Base-by-base conservation (phyloP, 2,329 filamentous ascomycete species). In the Claviceps pazoutovae region DNA sequence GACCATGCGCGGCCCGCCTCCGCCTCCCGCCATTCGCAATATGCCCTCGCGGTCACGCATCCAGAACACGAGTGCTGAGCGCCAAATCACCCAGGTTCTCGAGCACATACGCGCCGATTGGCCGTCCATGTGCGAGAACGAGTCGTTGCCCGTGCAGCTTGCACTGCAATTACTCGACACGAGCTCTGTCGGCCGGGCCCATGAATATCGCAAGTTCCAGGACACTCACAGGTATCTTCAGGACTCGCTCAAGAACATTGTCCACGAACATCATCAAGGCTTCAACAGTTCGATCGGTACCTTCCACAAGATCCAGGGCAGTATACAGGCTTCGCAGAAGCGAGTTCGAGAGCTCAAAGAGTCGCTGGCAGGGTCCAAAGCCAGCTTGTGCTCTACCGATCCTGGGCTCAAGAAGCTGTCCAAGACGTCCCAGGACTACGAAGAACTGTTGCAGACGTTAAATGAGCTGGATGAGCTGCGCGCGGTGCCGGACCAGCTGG, bases 211-310 rank as follows among this genome's bases (percentile, higher is more conserved):
- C 55, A 83, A 88, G 58, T 98, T 98, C 65, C 78, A 86, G 62
- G 75, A 84, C 58, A 89, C 88, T 46, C 88, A 96, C 66, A 75
- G 82, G 57, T 88, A 93, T 64, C 79, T 98, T n/a, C 90, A 98
- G 64, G 84, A 85, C 60, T 90, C 91, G 9, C 75, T 98, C 53
- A 96, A 95, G 68, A 82, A 83, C 37, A 95, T 98, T 60, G 93
- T 98, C 26, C 95, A 98, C 66, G 91, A 98, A 70, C 91, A 98
- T 64, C 91, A 98, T 64, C 93, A 98, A 67, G 94, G 93, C 46
- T 98, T 98, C 76, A 98, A 97, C 70, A 95, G 88, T 67, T 96
- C 91, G 49, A 97, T 98, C 56, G 93, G 91, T 66, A 97, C 91
- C 19, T 98, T 97, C 64, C 94, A 98, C 73, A 96, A 95, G 68